Evolutionary conservation across 805 yeast genomes (phyloP), one percentile per base, ranked within the genome.

Genomic region (Dipodascus geniculatus): DNA sequence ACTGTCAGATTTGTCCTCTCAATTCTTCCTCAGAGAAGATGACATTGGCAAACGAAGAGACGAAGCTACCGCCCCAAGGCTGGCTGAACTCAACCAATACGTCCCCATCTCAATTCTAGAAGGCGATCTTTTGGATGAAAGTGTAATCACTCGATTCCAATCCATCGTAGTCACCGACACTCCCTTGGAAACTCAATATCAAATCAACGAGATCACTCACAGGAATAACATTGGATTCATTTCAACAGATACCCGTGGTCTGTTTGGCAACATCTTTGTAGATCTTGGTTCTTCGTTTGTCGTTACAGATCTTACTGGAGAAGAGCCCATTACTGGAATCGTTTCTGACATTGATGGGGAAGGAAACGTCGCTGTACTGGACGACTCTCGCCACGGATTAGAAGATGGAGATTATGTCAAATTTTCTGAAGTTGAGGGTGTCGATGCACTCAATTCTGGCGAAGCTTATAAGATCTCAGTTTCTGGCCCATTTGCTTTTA

Each of bases 331-430:
- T 50, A 66, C 82, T 2, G 98, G 99, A 49, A 85, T 87, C 56
- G 87, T 93, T 1, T 85, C 96, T 1, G 96, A 87, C 65, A 85
- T 93, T 56, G 96, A 90, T 65, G 67, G 72, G 9, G 78, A 87
- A 65, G 98, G 98, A 55, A 84, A 89, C 9, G 96, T 93, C n/a
- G 85, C 96, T 20, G 87, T 86, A 75, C 76, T 91, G 61, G 96
- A 86, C 65, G 97, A 88, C 58, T 83, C 80, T 56, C 82, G 98
- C 69, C 99, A 93, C 65, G 95, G 96, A 19, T 75, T 93, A 53
- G 87, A 90, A 73, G 96, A 88, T 68, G 98, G 97, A 17, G 85
- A 86, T 62, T 85, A 72, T 65, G 96, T 93, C 53, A 86, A 84
- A 67, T 89, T 93, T 63, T 65, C 85, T 14, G 98, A 90, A 69